Evolutionary conservation across 768 basidiomycete genomes (phyloP).

Genomic region (Rhodotorula diobovata): DNA sequence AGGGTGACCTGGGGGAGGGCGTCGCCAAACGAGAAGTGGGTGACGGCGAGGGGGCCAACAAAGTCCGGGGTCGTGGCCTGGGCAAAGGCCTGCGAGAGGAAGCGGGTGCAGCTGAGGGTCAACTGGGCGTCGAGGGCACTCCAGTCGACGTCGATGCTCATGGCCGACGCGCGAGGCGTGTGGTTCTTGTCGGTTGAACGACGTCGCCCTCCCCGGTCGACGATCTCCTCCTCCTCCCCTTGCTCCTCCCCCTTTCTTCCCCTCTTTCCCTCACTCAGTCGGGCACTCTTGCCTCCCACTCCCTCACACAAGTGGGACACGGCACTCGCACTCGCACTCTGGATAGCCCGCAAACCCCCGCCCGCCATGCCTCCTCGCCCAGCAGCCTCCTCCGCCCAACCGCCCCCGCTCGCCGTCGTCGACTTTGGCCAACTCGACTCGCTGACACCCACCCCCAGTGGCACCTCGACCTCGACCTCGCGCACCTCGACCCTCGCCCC

Average conservation of each 20-base stretch:
- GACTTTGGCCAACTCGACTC: not conserved
- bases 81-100: slow-evolving; percentile 74
- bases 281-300: no score
- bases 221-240: not conserved
- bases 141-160: slow-evolving; percentile 98
- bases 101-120: slow-evolving; percentile 61
- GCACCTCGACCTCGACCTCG: not conserved
- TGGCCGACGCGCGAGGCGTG: not conserved
- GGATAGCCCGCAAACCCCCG: not conserved
- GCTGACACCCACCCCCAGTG: not conserved
- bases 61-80: slow-evolving; percentile 77
- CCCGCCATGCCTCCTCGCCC: not conserved
- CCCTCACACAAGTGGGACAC: no score
- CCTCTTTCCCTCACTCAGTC: not conserved
- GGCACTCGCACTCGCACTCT: not conserved
- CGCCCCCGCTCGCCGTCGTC: not conserved
- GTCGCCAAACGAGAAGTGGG: slow-evolving; percentile 80
- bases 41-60: slow-evolving; percentile 84
- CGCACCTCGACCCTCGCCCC: not conserved
- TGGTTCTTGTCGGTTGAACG: not conserved
- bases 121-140: slow-evolving; percentile 68
- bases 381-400: not conserved
- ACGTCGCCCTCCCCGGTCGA: not conserved
- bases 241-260: not conserved
- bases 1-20: slow-evolving; percentile 78